Percentiles rank a stretch among this genome's conserved stretches.
These are phyloP conservation scores for Aspergillus viridinutans DNA, from an alignment of 2,329 filamentous ascomycete species.

Conservation along the genomic window DNA sequence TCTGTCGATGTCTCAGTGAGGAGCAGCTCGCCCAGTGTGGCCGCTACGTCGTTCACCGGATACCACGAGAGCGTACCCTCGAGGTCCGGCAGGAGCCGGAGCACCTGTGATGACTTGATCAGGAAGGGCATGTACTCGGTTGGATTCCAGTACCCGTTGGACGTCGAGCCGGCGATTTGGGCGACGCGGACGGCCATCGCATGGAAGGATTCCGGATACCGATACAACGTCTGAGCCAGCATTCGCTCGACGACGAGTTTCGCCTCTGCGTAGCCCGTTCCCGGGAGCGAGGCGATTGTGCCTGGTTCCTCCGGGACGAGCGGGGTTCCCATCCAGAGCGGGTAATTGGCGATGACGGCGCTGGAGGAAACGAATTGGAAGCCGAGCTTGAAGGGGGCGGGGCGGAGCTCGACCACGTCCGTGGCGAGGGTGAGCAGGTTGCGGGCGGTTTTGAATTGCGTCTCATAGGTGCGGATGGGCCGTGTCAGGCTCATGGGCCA, in stretches of 20 bases:
- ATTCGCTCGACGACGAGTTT: constrained; percentile 51
- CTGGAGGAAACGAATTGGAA: constrained; percentile 45
- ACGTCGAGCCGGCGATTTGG: constrained; percentile 51
- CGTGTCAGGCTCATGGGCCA: constrained; percentile 16
- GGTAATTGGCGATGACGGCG: constrained; percentile 34
- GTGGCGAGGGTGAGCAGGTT: constrained; percentile 47
- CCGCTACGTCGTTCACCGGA: constrained; percentile 43
- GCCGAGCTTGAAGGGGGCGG: constrained; percentile 16
- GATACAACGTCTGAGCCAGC: constrained; percentile 46
- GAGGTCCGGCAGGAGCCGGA: constrained; percentile 42
- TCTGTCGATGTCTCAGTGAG: constrained; percentile 17
- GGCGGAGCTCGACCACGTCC: constrained; percentile 20
- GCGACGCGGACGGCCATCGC: constrained; percentile 45
- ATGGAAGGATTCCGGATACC: constrained; percentile 40
- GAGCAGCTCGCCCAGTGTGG: constrained; percentile 31
- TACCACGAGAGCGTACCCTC: constrained; percentile 43
- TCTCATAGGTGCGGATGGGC: constrained; percentile 12
- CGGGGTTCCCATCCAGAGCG: constrained; percentile 16
- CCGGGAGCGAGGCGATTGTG: constrained; percentile 38
- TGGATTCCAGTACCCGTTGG: constrained; percentile 53
- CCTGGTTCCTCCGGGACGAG: constrained; percentile 46
- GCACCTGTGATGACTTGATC: constrained; percentile 48
- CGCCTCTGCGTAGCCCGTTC: constrained; percentile 49
- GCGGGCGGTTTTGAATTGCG: constrained; percentile 42
- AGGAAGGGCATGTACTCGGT: constrained; percentile 50